Base-by-base conservation (phyloP, 2,329 filamentous ascomycete species). In the Fonsecaea pugnacius region DNA sequence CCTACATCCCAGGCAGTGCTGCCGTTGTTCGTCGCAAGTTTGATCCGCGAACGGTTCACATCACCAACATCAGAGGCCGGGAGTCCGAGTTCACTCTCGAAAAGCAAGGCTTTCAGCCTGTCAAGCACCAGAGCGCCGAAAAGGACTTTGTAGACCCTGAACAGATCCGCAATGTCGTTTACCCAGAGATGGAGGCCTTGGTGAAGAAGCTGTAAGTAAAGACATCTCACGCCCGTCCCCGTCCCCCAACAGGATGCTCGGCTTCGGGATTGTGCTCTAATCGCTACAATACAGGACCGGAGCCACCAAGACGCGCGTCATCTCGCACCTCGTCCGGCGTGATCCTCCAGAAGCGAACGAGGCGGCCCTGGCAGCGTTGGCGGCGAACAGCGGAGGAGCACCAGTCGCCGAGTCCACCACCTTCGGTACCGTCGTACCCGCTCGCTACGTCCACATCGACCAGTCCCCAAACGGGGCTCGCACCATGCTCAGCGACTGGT, bases 381-480 rank as follows among this genome's bases (percentile, higher is more conserved):
- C 36, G 62, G 81, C 78, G 5, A 79, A 82, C 65, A 77, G 79
- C 18, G 70, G 18, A 9, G 53, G 12, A 6, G 33, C 21, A 2
- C 18, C 16, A 21, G 7, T n/a, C 14, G n/a, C 32, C n/a, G 69
- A 71, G 6, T 73, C 73, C 0, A 65, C 30, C 9, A 27, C 32
- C 6, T 52, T 69, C 1, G 73, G 76, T 57, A 33, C 35, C 14
- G 75, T 78, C 4, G 33, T 12, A 10, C 80, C 80, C 1, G 80
- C 82, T 0, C 77, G 79, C 63, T 75, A 80, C 21, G 80, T 82
- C 0, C 80, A 82, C 67, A 80, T 81, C 71, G 80, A 83, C 66
- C 81, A 82, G 65, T 80, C 79, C 36, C 77, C 78, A 63, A 67
- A 75, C 27, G 80, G 79, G 0, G 74, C 77, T 1, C 78, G 82